These are phyloP conservation scores for Syzygium oleosum DNA, from an alignment of 345 rosid genomes.

Conservation along the genomic window DNA sequence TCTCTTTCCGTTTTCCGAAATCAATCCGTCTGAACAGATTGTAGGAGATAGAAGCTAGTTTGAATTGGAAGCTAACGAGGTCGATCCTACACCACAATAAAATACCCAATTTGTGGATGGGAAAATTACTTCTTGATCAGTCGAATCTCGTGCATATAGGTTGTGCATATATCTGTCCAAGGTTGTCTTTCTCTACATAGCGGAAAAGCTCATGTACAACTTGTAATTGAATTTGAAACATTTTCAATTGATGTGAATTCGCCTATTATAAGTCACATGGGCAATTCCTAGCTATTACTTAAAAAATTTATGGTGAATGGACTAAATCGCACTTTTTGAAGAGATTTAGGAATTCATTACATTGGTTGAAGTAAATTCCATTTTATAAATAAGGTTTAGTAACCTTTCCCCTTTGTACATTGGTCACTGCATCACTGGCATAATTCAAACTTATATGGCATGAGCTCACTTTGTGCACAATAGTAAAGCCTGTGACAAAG, in stretches of 20 bases:
- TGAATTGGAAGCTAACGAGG: too few species aligned
- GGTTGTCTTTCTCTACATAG: background rate
- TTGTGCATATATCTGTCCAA: background rate
- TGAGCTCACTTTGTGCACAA: too few species aligned
- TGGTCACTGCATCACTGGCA: too few species aligned
- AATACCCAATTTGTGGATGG: background rate
- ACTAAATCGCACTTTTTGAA: background rate
- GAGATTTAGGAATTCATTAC: background rate
- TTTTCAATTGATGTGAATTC: background rate
- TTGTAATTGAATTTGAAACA: background rate
- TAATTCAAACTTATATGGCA: too few species aligned
- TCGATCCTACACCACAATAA: background rate
- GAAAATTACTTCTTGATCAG: background rate
- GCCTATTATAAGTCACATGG: background rate
- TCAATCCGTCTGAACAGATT: background rate
- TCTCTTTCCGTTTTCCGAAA: background rate
- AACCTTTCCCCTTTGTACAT: too few species aligned
- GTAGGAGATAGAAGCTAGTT: background rate
- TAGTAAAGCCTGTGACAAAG: too few species aligned
- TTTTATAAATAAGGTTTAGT: background rate
- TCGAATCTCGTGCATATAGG: background rate
- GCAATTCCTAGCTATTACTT: background rate
- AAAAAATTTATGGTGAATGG: fast-evolving
- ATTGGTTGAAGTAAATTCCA: background rate
- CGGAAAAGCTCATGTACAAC: background rate